Percentiles rank a stretch among this genome's conserved stretches.
These are phyloP conservation scores for Roridomyces roridus DNA, from an alignment of 768 basidiomycete genomes.

Conservation along the genomic window DNA sequence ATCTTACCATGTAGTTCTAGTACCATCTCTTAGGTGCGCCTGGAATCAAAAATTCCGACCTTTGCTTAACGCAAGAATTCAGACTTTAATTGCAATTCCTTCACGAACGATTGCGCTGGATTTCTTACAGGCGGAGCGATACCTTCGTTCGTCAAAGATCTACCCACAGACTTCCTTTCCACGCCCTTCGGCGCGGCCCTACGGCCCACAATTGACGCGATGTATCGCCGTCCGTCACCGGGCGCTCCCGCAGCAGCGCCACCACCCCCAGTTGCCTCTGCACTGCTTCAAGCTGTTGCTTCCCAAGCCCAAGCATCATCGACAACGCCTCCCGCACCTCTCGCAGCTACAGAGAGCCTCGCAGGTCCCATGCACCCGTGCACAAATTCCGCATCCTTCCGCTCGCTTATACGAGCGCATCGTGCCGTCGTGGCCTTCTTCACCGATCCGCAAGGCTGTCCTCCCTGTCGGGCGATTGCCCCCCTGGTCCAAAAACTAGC, in stretches of 20 bases:
- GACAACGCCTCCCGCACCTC: slow-evolving; percentile 18
- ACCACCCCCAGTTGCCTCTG: slow-evolving; percentile 52
- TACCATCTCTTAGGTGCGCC: slow-evolving; percentile 81
- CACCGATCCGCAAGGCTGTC: slow-evolving; percentile 72
- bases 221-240: slow-evolving; percentile 72
- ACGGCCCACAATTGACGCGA: slow-evolving; percentile 89
- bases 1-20: slow-evolving; percentile 40
- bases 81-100: slow-evolving; percentile 97
- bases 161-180: slow-evolving; percentile 84
- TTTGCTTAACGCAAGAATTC: too few relatives aligned
- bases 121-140: slow-evolving; percentile 87
- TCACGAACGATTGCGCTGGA: slow-evolving; percentile 87
- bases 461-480: slow-evolving; percentile 84
- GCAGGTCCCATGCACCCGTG: slow-evolving; percentile 71
- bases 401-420: slow-evolving; percentile 66
- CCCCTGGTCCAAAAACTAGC: slow-evolving; percentile 85
- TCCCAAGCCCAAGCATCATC: slow-evolving; percentile 48
- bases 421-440: slow-evolving; percentile 83
- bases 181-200: slow-evolving; percentile 88
- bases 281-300: slow-evolving; percentile 64
- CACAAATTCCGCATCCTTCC: slow-evolving; percentile 79
- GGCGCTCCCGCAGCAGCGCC: slow-evolving; percentile 40
- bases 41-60: too few relatives aligned
- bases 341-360: slow-evolving; percentile 54
- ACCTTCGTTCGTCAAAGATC: slow-evolving; percentile 81